Percentiles rank a stretch among this genome's conserved stretches.
Conservation (phyloP, 805 yeast genomes). For the Candida wancherniae region DNA sequence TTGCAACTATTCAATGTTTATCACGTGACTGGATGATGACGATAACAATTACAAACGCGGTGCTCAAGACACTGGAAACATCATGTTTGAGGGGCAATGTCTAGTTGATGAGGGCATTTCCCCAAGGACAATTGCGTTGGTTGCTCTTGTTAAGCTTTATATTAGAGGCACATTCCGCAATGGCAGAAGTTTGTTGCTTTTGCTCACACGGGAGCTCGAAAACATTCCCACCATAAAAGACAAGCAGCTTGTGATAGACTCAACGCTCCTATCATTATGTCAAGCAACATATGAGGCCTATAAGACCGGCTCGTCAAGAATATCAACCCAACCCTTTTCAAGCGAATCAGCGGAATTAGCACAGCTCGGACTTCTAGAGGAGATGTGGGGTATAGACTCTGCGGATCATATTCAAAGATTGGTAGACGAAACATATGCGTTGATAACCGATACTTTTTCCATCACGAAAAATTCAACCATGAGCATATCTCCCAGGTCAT, state of each 20-base stretch:
- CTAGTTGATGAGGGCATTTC: conserved; percentile 36
- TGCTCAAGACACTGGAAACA: too few species aligned
- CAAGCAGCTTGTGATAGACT: conserved; percentile 4
- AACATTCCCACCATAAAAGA: conserved; percentile 8
- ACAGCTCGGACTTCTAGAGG: conserved; percentile 5
- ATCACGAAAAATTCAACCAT: conserved; percentile 5
- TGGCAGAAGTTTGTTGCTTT: conserved; percentile 5
- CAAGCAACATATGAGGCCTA: conserved; percentile 3
- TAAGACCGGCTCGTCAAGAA: not conserved
- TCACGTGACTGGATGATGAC: too few species aligned
- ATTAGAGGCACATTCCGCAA: conserved; percentile 34
- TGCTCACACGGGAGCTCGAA: conserved; percentile 9
- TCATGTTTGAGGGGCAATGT: conserved; percentile 3
- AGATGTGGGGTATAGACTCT: conserved; percentile 44
- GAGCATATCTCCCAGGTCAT: conserved; percentile 20
- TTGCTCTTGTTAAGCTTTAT: conserved; percentile 45
- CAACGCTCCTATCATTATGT: conserved; percentile 10
- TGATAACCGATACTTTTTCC: conserved; percentile 11
- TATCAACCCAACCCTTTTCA: too few species aligned
- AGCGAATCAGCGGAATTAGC: not conserved
- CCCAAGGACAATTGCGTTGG: conserved; percentile 50
- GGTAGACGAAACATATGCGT: conserved; percentile 11
- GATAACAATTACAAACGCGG: too few species aligned
- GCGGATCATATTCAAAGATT: conserved; percentile 45
- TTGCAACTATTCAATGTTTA: too few species aligned